Percentiles rank a stretch among this genome's conserved stretches.
Evolutionary conservation across 148 eudicot species (phyloP).

Genomic region (Amaranthus palmeri): DNA sequence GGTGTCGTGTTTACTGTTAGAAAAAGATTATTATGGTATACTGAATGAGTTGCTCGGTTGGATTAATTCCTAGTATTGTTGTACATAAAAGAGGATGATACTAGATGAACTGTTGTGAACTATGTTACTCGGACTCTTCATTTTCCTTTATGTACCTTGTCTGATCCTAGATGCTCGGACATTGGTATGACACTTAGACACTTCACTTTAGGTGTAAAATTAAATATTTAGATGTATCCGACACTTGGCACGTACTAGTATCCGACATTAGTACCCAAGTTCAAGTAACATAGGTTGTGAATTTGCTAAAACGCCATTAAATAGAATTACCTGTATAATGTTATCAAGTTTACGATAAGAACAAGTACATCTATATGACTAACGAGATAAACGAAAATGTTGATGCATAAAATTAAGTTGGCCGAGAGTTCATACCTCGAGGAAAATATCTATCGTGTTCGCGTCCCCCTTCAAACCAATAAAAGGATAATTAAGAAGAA

Average conservation of each 20-base stretch:
- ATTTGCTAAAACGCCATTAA: too few relatives aligned
- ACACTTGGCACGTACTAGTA: too few relatives aligned
- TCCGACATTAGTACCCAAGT: too few relatives aligned
- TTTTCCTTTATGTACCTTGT: background rate
- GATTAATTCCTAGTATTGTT: background rate
- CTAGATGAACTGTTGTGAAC: background rate
- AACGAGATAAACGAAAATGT: background rate
- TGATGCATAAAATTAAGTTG: background rate
- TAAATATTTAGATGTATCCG: too few relatives aligned
- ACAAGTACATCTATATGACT: background rate
- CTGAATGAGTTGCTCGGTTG: slow-evolving; percentile 1
- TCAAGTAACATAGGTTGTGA: too few relatives aligned
- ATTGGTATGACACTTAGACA: too few relatives aligned
- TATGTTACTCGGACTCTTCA: too few relatives aligned
- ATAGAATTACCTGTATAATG: background rate
- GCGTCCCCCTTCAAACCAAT: background rate
- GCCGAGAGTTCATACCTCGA: too few relatives aligned
- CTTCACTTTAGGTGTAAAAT: too few relatives aligned
- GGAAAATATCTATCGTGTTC: background rate
- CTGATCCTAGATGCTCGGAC: background rate
- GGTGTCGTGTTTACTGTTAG: background rate
- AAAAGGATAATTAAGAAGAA: background rate
- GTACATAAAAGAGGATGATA: background rate
- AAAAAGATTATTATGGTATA: background rate
- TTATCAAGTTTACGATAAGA: background rate